These are phyloP conservation scores for Trichosporon sp. DNA, from an alignment of 1,284 basidiomycete species.

Conservation along the genomic window DNA sequence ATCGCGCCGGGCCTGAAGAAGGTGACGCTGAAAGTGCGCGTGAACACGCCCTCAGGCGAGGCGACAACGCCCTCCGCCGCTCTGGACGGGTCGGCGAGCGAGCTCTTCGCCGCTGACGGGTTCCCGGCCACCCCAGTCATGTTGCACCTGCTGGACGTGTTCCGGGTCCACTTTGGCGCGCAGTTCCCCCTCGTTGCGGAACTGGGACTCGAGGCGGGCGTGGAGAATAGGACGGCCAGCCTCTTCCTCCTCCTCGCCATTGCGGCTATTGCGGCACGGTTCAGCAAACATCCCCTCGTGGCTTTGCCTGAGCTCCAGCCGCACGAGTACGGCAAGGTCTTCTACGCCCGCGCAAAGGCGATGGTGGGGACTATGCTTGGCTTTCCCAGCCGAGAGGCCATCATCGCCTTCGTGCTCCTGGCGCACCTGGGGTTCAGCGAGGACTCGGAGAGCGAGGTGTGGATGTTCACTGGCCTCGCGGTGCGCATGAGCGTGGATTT, in stretches of 20 bases:
- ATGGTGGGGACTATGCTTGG: constrained; percentile 41
- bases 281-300: constrained; percentile 41
- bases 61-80: constrained; percentile 23
- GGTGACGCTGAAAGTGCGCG: constrained; percentile 42
- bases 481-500: constrained; percentile 44
- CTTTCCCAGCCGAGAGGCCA: constrained; percentile 42
- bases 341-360: constrained; percentile 38
- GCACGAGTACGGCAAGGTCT: constrained; percentile 42
- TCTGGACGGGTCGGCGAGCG: constrained; percentile 5
- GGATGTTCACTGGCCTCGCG: constrained; percentile 44
- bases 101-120: constrained; percentile 34
- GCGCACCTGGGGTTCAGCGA: constrained; percentile 39
- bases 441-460: constrained; percentile 44
- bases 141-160: constrained; percentile 40
- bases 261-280: constrained; percentile 40
- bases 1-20: constrained; percentile 44
- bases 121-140: constrained; percentile 34
- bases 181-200: constrained; percentile 40
- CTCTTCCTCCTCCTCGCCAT: constrained; percentile 40
- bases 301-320: constrained; percentile 39
- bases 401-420: constrained; percentile 38
- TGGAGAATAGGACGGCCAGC: constrained; percentile 33
- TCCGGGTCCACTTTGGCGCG: constrained; percentile 40
- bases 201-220: constrained; percentile 27
- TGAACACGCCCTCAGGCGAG: constrained; percentile 31